Percentiles rank a stretch among this genome's conserved stretches.
phyloP scores from a whole-genome alignment of 2,329 filamentous ascomycete species.

The Reticulascus tulasneorum region DNA sequence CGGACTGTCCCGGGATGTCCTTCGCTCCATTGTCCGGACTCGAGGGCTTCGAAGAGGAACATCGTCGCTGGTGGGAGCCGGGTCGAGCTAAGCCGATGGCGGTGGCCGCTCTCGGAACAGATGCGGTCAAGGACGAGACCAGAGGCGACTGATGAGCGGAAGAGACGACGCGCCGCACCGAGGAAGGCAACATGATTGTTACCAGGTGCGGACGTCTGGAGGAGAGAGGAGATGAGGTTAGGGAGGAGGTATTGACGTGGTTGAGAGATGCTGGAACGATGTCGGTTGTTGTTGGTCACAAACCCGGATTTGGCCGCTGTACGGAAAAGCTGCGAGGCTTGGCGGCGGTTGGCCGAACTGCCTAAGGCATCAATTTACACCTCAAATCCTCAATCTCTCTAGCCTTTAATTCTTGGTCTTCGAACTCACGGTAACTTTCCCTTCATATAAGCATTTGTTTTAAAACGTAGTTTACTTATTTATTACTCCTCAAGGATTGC shows the following conservation, averaged over 20 bases:
- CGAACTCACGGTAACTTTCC: too few species aligned
- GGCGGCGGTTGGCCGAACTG: slow-evolving; percentile 1
- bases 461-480: too few species aligned
- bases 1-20: slow-evolving; percentile 45
- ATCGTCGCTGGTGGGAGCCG: slow-evolving; percentile 47
- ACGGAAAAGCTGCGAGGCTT: slow-evolving; percentile 27
- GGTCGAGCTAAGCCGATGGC: slow-evolving; percentile 22
- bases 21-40: slow-evolving; percentile 54
- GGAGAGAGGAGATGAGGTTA: slow-evolving; percentile 1
- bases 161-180: slow-evolving; percentile 51
- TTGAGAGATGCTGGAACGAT: slow-evolving; percentile 23
- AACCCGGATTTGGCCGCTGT: slow-evolving; percentile 32
- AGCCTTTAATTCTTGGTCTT: too few species aligned
- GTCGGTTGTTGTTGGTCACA: slow-evolving; percentile 22
- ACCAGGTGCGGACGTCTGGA: slow-evolving; percentile 18
- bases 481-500: too few species aligned
- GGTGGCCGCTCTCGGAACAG: slow-evolving; percentile 34
- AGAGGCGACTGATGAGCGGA: slow-evolving; percentile 42
- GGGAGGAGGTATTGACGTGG: slow-evolving; percentile 2
- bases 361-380: slow-evolving; percentile 12
- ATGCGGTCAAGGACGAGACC: slow-evolving; percentile 37
- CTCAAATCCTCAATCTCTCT: too few species aligned
- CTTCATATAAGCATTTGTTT: too few species aligned
- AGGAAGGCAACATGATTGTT: slow-evolving; percentile 48
- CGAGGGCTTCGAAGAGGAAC: slow-evolving; percentile 60